phyloP scores from a whole-genome alignment of 2,329 filamentous ascomycete genomes.

The Scedosporium dehoogii region DNA sequence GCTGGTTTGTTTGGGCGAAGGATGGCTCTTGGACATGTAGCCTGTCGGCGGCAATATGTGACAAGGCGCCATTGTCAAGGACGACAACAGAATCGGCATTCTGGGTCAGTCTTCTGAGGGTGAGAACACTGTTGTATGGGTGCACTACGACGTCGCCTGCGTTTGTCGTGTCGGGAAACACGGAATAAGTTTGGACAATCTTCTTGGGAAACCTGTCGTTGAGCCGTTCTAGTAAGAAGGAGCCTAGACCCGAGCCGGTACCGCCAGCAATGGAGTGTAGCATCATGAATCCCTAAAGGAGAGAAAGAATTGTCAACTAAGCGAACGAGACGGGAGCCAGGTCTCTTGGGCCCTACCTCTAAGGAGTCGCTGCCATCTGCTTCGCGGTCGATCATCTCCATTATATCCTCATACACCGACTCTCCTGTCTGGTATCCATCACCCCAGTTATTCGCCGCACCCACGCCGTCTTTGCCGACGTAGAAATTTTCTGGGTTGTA shows the following conservation, averaged over 20 bases:
- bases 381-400: slow-evolving; percentile 99
- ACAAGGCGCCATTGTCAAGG: slow-evolving; percentile 88
- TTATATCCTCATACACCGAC: slow-evolving; percentile 86
- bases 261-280: slow-evolving; percentile 96
- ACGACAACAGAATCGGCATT: slow-evolving; percentile 98
- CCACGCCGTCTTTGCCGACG: slow-evolving; percentile 84
- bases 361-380: slow-evolving; percentile 96
- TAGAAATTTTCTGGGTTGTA: slow-evolving; percentile 99
- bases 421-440: slow-evolving; percentile 92
- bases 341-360: slow-evolving; percentile 47
- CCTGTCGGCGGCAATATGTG: slow-evolving; percentile 86
- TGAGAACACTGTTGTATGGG: slow-evolving; percentile 92
- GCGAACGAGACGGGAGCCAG: background rate
- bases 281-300: slow-evolving; percentile 80
- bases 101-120: slow-evolving; percentile 83
- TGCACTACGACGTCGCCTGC: slow-evolving; percentile 89
- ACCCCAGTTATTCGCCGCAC: slow-evolving; percentile 97
- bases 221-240: slow-evolving; percentile 85
- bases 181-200: slow-evolving; percentile 97
- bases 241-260: slow-evolving; percentile 91
- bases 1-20: slow-evolving; percentile 94
- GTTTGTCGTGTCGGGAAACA: slow-evolving; percentile 89
- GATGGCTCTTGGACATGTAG: slow-evolving; percentile 92
- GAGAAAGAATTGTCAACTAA: slow-evolving; percentile 13
- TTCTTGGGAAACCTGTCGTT: slow-evolving; percentile 99